phyloP scores from a whole-genome alignment of 306 rosid species.

The Macrotyloma uniflorum region DNA sequence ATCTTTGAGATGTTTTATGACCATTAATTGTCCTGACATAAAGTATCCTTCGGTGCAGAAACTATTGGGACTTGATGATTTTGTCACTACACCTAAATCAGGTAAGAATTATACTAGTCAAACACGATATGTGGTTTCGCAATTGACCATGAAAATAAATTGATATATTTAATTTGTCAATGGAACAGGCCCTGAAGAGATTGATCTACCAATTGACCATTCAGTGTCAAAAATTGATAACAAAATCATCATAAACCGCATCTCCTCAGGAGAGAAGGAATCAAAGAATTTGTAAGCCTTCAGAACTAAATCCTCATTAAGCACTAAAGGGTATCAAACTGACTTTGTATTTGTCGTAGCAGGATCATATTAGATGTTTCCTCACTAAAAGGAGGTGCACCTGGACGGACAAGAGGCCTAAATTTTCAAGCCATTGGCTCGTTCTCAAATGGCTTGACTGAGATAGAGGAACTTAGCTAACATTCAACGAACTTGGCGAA shows the following conservation, averaged over 20 bases:
- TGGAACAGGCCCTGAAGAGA: conserved; percentile 58
- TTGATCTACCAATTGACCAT: conserved; percentile 61
- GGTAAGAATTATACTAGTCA: conserved; percentile 47
- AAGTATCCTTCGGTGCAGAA: conserved; percentile 50
- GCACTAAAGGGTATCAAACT: background rate
- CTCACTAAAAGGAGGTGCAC: conserved; percentile 79
- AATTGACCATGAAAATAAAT: background rate
- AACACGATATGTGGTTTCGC: background rate
- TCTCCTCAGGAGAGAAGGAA: conserved; percentile 57
- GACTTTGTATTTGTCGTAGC: conserved; percentile 30
- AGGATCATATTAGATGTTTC: conserved; percentile 85
- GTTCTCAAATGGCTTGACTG: conserved; percentile 48
- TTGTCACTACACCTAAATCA: conserved; percentile 46
- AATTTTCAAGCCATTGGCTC: conserved; percentile 52
- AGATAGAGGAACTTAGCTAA: conserved; percentile 55
- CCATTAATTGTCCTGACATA: conserved; percentile 17
- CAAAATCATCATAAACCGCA: conserved; percentile 61
- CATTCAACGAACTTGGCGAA: conserved; percentile 37
- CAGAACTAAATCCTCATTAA: background rate
- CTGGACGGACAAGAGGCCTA: conserved; percentile 94
- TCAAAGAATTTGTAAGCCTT: conserved; percentile 66
- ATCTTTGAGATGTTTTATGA: background rate
- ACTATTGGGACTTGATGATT: conserved; percentile 74
- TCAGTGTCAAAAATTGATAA: conserved; percentile 58
- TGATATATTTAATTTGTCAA: conserved; percentile 27